A percentile compares a stretch with the other conserved stretches of the same genome.
These are phyloP conservation scores for Stagonosporopsis chrysanthemi DNA, from an alignment of 2,329 filamentous ascomycete genomes.

Conservation along the genomic window DNA sequence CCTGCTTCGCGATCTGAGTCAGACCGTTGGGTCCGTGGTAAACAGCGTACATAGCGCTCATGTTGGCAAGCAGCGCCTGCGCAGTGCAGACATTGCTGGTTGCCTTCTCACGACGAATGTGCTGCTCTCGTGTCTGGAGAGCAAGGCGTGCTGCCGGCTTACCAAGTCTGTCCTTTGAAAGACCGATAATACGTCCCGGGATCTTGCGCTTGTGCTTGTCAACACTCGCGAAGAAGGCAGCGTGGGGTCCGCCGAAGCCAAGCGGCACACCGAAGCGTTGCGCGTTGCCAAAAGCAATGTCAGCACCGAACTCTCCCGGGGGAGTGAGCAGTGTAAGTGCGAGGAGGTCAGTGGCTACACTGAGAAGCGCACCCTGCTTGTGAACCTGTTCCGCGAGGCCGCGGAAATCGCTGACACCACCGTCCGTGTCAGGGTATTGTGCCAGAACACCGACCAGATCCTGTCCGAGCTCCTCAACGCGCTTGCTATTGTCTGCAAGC, in stretches of 20 bases:
- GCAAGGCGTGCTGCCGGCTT: constrained; percentile 82
- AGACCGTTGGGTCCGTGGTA: constrained; percentile 90
- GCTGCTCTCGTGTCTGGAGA: constrained; percentile 92
- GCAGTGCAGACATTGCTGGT: constrained; percentile 98
- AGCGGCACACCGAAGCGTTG: constrained; percentile 92
- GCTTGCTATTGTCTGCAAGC: constrained; percentile 67
- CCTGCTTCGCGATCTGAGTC: constrained; percentile 80
- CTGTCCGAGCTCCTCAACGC: constrained; percentile 76
- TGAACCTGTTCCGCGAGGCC: constrained; percentile 79
- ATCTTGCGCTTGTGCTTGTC: constrained; percentile 96
- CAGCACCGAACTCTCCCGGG: constrained; percentile 92
- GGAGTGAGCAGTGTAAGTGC: constrained; percentile 87
- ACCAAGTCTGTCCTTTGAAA: constrained; percentile 89
- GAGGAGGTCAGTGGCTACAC: constrained; percentile 87
- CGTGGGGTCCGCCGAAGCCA: constrained; percentile 93
- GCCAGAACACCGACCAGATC: constrained; percentile 88
- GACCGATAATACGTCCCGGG: constrained; percentile 85
- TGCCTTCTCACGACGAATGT: constrained; percentile 94
- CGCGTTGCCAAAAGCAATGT: constrained; percentile 92
- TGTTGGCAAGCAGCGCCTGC: constrained; percentile 91
- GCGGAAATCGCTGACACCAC: constrained; percentile 78
- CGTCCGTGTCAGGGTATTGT: constrained; percentile 93
- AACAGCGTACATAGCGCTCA: constrained; percentile 92
- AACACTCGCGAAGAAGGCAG: constrained; percentile 91
- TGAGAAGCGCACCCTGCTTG: constrained; percentile 77